A percentile compares a stretch with the other conserved stretches of the same genome.
phyloP scores from a whole-genome alignment of 202 grass and related monocot species.

The Elaeis oleifera region DNA sequence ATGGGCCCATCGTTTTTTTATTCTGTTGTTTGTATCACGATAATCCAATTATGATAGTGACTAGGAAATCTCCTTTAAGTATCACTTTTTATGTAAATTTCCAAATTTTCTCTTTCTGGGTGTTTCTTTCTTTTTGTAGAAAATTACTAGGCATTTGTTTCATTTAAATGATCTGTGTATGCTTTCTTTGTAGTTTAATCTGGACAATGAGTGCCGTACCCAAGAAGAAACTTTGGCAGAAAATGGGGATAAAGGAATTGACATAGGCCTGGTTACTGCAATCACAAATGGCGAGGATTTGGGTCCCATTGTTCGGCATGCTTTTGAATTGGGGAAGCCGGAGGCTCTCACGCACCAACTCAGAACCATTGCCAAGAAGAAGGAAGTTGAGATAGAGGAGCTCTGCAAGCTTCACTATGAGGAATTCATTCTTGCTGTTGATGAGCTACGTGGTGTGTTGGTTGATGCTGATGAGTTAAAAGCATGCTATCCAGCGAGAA shows the following conservation, averaged over 20 bases:
- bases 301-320: conserved; percentile 45
- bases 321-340: conserved; percentile 56
- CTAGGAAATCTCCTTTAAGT: too few relatives aligned
- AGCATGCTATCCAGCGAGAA: conserved; percentile 43
- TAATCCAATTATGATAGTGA: too few relatives aligned
- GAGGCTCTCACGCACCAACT: conserved; percentile 53
- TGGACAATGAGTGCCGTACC: conserved; percentile 42
- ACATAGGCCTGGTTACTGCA: conserved; percentile 33
- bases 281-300: conserved; percentile 61
- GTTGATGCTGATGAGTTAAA: conserved; percentile 66
- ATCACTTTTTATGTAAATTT: too few relatives aligned
- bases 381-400: conserved; percentile 81
- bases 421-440: conserved; percentile 74
- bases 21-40: too few relatives aligned
- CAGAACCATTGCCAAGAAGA: conserved; percentile 40
- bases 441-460: conserved; percentile 60
- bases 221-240: conserved; percentile 46
- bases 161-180: background rate
- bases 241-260: conserved; percentile 44
- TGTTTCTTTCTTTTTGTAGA: too few relatives aligned
- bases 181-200: conserved; percentile 26
- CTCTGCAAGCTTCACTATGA: conserved; percentile 63
- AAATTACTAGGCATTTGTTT: too few relatives aligned
- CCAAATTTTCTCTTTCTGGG: too few relatives aligned
- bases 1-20: too few relatives aligned